Percentiles rank a stretch among this genome's conserved stretches.
phyloP scores from a whole-genome alignment of 2,329 filamentous ascomycete genomes.

The Didymella keratinophila region DNA sequence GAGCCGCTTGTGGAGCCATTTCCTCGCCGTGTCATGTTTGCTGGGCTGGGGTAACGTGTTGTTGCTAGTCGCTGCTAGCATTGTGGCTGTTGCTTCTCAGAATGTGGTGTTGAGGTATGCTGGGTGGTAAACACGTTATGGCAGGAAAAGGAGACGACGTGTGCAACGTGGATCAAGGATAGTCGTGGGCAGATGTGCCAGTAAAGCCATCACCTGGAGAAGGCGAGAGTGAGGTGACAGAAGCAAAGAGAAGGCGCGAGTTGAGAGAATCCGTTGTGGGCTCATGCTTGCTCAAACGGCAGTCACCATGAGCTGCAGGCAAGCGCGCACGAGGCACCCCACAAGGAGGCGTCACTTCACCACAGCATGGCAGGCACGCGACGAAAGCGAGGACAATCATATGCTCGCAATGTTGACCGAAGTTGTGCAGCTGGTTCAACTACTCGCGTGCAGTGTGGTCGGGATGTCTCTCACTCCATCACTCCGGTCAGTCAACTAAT shows the following conservation, averaged over 20 bases:
- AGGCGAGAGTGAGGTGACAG: neutral
- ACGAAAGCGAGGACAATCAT: neutral
- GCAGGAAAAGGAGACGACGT: neutral
- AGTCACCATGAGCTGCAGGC: conserved; percentile 8
- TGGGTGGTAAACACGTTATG: conserved; percentile 23
- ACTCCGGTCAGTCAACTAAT: no score
- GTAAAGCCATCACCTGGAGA: conserved; percentile 5
- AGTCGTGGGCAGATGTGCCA: neutral
- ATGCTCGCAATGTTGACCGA: no score
- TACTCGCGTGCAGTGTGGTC: no score
- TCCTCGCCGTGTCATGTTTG: conserved; percentile 32
- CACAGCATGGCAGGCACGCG: neutral
- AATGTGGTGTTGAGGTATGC: conserved; percentile 28
- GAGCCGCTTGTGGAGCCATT: conserved; percentile 40
- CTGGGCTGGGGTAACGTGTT: conserved; percentile 19
- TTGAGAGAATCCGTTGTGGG: conserved; percentile 4
- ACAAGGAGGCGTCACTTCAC: conserved; percentile 3
- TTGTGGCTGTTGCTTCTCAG: conserved; percentile 23
- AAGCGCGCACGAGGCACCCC: conserved; percentile 2
- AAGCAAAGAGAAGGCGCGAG: neutral
- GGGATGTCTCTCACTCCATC: no score
- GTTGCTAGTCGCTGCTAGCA: conserved; percentile 33
- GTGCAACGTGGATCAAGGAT: neutral
- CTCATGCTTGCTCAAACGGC: conserved; percentile 3
- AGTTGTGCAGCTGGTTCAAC: no score